Base-by-base conservation (phyloP, 2,329 filamentous ascomycete genomes). In the Alternaria solani region DNA sequence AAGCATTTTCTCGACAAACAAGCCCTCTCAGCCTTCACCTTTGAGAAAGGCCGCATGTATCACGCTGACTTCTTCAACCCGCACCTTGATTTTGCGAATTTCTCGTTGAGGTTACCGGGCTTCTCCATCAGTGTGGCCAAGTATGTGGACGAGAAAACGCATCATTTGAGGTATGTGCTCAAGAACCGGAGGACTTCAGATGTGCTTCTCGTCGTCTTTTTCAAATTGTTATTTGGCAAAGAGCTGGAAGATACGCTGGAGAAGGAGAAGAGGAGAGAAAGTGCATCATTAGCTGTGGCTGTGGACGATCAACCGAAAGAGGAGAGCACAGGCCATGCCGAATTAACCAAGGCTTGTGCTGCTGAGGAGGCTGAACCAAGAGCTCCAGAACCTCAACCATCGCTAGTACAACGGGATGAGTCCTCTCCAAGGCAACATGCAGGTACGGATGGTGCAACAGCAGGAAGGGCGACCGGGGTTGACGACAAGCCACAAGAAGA, bases 21-120 rank as follows among this genome's bases (percentile, higher is more conserved):
- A 20, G 74, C 80, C 30, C 69, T 80, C 11, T 69, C 78, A 30
- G 49, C 61, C 0, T 80, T 82, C 48, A 72, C 73, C 0, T 83
- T 83, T 48, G 80, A 83, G 58, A 76, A 79, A 56, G 81, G 78
- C 0, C 58, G 82, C 20, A 55, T 79, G 55, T 83, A 84, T 55
- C 75, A 81, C 39, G 80, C 71, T 1, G 82, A 84, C 56, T 83
- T 84, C 59, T 82, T 80, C 72, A 84, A 84, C 54, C 80, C 80
- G 23, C 82, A 83, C 66, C 66, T 84, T 5, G 81, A 83, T 61
- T 84, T 83, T 66, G 77, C 79, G 1, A 81, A 81, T 44, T 82
- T 82, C 59, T 71, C 77, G 3, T 61, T 84, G 3, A 78, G 80
- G 55, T 62, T 84, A 16, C 82, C 81, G 0, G 82, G 81, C 0